phyloP scores from a whole-genome alignment of 1,284 basidiomycete species.

The Naganishia albida region DNA sequence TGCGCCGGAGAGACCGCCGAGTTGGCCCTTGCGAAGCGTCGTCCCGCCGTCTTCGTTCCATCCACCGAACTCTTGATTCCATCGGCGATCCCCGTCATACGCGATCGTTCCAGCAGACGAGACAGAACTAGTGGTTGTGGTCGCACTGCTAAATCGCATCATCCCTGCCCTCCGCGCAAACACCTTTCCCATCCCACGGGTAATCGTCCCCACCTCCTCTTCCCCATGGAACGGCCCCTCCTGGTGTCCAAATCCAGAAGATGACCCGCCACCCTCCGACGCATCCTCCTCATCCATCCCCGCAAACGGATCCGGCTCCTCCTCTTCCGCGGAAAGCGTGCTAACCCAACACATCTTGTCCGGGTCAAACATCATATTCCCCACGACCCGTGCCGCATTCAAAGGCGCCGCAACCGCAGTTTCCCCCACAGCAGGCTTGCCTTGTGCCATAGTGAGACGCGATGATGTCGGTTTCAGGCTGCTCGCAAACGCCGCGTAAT shows the following conservation, averaged over 20 bases:
- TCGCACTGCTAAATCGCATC: slow-evolving; percentile 63
- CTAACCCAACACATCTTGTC: slow-evolving; percentile 91
- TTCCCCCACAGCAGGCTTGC: slow-evolving; percentile 8
- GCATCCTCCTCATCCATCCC: slow-evolving; percentile 19
- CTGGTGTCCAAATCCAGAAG: neutral
- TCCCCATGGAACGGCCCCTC: slow-evolving; percentile 68
- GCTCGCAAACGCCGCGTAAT: slow-evolving; percentile 9
- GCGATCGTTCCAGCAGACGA: slow-evolving; percentile 29
- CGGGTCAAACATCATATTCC: slow-evolving; percentile 97
- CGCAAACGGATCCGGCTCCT: slow-evolving; percentile 86
- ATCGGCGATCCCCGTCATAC: slow-evolving; percentile 20
- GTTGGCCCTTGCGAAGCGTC: neutral
- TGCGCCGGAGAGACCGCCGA: neutral
- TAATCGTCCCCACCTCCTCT: slow-evolving; percentile 74
- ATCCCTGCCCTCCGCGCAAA: neutral
- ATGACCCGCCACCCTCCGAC: neutral
- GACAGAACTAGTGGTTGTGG: slow-evolving; percentile 45
- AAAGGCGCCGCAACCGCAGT: slow-evolving; percentile 9
- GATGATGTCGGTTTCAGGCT: slow-evolving; percentile 19
- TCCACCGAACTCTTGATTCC: neutral
- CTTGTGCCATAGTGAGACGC: neutral
- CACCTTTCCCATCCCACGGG: slow-evolving; percentile 37
- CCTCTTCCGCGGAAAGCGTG: slow-evolving; percentile 77
- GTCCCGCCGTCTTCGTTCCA: slow-evolving; percentile 3
- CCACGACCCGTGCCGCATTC: slow-evolving; percentile 67